Conservation (phyloP, 2,329 filamentous ascomycete genomes). For the Leptographium galeiforme region DNA sequence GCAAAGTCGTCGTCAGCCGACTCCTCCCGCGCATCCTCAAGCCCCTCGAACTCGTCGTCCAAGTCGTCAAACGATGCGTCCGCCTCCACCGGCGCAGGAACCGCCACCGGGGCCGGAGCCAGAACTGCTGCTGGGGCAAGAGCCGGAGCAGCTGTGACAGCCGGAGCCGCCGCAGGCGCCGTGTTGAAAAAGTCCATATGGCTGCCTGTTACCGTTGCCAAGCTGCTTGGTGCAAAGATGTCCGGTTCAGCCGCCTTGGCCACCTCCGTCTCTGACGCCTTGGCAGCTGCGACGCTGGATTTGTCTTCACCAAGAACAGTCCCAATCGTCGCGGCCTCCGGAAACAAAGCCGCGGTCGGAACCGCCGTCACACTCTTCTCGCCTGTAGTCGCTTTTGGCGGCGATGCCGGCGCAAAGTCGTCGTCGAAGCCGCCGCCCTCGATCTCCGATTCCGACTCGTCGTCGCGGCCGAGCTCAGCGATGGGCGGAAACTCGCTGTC, state of each 20-base stretch:
- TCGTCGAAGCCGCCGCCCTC: constrained; percentile 87
- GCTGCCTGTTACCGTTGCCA: too few relatives aligned
- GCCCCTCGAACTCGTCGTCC: constrained; percentile 67
- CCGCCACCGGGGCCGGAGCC: neutral
- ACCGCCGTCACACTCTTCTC: neutral
- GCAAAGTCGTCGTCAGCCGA: constrained; percentile 69
- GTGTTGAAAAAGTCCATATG: neutral
- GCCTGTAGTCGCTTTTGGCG: constrained; percentile 20
- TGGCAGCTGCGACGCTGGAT: neutral
- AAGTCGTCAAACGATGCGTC: constrained; percentile 46
- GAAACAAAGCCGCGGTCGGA: neutral
- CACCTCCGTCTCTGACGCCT: neutral
- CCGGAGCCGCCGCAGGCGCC: neutral
- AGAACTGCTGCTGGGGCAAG: too few relatives aligned
- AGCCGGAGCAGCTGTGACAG: neutral
- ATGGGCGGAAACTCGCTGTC: constrained; percentile 86
- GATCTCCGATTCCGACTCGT: constrained; percentile 71
- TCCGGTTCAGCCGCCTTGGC: neutral
- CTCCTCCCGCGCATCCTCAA: constrained; percentile 74
- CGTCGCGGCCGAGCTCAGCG: constrained; percentile 59
- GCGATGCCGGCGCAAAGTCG: constrained; percentile 72
- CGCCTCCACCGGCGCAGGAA: neutral
- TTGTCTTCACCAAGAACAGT: neutral
- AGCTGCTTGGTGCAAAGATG: neutral
- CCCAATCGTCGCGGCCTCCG: neutral